Conservation (phyloP, 2,329 filamentous ascomycete genomes). For the Fusarium sarcochroum region DNA sequence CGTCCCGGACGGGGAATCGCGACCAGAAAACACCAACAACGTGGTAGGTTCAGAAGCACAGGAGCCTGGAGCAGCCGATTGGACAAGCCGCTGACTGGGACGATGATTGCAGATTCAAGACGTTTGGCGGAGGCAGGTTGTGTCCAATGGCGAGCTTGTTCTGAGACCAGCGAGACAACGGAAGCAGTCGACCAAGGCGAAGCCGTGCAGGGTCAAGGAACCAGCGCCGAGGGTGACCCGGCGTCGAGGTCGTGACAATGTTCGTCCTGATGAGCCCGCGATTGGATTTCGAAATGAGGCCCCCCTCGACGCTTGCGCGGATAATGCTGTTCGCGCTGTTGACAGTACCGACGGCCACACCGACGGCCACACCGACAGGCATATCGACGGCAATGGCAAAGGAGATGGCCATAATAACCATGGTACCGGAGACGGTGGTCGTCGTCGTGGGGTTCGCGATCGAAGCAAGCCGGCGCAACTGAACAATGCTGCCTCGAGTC, state of each 20-base stretch:
- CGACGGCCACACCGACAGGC: neutral
- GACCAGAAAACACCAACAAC: neutral
- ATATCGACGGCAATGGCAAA: neutral
- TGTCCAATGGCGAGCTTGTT: neutral
- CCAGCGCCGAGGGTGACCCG: neutral
- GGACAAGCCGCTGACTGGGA: neutral
- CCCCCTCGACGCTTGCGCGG: neutral
- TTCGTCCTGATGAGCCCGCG: neutral
- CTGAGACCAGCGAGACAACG: neutral
- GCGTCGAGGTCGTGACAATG: neutral
- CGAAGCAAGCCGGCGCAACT: neutral
- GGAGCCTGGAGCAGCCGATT: neutral
- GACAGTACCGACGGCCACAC: neutral
- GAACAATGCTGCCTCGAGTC: neutral
- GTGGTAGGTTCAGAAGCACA: neutral
- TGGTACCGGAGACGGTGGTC: neutral
- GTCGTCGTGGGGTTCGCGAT: neutral
- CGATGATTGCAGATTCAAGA: neutral
- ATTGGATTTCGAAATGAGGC: neutral
- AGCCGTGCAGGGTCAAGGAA: too few relatives aligned
- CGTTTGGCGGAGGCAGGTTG: neutral
- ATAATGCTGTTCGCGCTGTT: neutral
- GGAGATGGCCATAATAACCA: neutral
- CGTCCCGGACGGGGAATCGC: neutral
- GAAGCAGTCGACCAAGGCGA: neutral